Evolutionary conservation across 2,329 filamentous ascomycete genomes (phyloP).

Genomic region (Metarhizium album): DNA sequence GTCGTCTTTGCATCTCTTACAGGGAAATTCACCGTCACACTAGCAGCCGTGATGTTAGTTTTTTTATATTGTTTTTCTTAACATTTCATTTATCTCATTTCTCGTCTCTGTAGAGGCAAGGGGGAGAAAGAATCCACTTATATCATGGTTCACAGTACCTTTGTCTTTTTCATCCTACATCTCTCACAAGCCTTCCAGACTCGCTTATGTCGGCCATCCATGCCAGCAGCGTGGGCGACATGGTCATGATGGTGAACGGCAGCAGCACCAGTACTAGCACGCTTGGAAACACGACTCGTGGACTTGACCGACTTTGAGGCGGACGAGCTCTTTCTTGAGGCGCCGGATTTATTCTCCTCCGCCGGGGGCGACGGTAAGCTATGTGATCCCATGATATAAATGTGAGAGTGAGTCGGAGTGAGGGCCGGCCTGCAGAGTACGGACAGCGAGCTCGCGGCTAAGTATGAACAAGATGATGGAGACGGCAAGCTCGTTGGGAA

Average conservation of each 20-base stretch:
- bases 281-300: conserved; percentile 40
- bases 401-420: not conserved
- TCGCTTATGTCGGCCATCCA: conserved; percentile 50
- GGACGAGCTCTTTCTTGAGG: conserved; percentile 28
- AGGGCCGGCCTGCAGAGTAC: not conserved
- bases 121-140: no score
- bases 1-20: conserved; percentile 56
- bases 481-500: no score
- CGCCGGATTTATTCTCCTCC: conserved; percentile 31
- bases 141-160: conserved; percentile 32
- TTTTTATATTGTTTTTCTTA: no score
- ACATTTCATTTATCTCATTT: no score
- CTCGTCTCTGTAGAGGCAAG: no score
- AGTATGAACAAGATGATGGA: no score
- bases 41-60: conserved; percentile 15
- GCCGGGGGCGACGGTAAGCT: conserved; percentile 42
- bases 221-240: conserved; percentile 20
- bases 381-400: conserved; percentile 34
- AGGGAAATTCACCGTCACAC: conserved; percentile 57
- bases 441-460: no score
- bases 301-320: conserved; percentile 38
- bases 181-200: conserved; percentile 58
- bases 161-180: conserved; percentile 61
- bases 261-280: conserved; percentile 29
- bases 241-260: conserved; percentile 27